Evolutionary conservation across 495 filamentous ascomycete genomes (phyloP).

Genomic region (Trichoderma orchidacearum): DNA sequence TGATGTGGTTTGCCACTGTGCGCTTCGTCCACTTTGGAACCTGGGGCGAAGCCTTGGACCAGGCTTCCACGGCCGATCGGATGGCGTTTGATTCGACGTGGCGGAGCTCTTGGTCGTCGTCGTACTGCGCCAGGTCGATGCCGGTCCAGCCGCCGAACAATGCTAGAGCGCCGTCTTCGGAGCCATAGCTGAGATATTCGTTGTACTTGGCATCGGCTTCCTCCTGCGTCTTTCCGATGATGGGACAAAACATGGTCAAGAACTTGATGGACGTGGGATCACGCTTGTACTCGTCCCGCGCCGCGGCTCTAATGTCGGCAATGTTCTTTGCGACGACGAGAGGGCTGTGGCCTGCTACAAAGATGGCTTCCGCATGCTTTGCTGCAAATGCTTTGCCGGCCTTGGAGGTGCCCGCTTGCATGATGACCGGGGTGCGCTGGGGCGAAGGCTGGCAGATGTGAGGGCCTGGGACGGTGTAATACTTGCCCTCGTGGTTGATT

Average conservation of each 20-base stretch:
- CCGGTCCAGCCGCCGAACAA: conserved; percentile 52
- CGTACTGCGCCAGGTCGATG: conserved; percentile 42
- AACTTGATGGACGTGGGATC: conserved; percentile 45
- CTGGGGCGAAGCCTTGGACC: conserved; percentile 35
- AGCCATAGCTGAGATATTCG: conserved; percentile 37
- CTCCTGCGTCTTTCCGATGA: conserved; percentile 43
- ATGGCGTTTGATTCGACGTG: conserved; percentile 38
- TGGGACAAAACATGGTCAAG: conserved; percentile 44
- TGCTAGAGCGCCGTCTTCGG: conserved; percentile 39
- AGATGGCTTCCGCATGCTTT: conserved; percentile 50
- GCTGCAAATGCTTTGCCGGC: conserved; percentile 46
- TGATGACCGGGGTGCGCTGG: conserved; percentile 48
- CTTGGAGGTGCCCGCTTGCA: conserved; percentile 48
- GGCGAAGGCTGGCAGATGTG: conserved; percentile 48
- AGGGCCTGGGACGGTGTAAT: conserved; percentile 33
- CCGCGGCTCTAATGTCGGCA: conserved; percentile 36
- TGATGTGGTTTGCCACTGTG: conserved; percentile 40
- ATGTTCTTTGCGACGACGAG: conserved; percentile 37
- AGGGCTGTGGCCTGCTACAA: conserved; percentile 43
- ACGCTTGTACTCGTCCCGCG: conserved; percentile 31
- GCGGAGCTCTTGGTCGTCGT: conserved; percentile 41
- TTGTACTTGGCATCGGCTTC: conserved; percentile 40
- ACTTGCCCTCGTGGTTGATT: conserved; percentile 47
- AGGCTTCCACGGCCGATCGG: conserved; percentile 33
- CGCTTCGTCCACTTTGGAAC: conserved; percentile 38